phyloP scores from a whole-genome alignment of 2,329 filamentous ascomycete species.

The Aspergillus terreus region DNA sequence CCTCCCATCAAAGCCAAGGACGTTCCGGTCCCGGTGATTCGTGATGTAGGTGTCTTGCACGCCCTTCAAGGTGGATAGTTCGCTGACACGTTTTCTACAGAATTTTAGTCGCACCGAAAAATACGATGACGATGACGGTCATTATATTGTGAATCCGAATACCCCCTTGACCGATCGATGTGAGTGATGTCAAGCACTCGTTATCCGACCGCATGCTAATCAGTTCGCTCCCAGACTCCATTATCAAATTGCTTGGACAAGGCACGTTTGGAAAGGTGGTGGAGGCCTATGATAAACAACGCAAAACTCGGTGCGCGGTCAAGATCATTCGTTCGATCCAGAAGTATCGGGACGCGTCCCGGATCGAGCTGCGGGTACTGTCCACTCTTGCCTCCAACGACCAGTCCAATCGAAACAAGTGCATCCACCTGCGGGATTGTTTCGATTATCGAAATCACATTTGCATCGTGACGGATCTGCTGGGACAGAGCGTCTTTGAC shows the following conservation, averaged over 20 bases:
- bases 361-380: constrained; percentile 89
- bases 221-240: constrained; percentile 61
- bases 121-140: constrained; percentile 93
- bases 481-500: constrained; percentile 96
- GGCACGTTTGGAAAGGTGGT: constrained; percentile 99
- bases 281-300: constrained; percentile 76
- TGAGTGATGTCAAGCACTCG: constrained; percentile 48
- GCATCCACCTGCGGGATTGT: constrained; percentile 92
- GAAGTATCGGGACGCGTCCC: constrained; percentile 93
- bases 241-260: constrained; percentile 85
- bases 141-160: constrained; percentile 90
- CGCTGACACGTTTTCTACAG: constrained; percentile 27
- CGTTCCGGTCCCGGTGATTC: constrained; percentile 59
- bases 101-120: constrained; percentile 59
- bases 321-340: constrained; percentile 98
- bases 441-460: constrained; percentile 98
- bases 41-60: constrained; percentile 50
- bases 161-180: constrained; percentile 84
- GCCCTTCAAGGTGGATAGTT: neutral
- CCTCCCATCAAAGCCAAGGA: constrained; percentile 88
- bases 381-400: constrained; percentile 92
- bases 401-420: constrained; percentile 85
- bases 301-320: constrained; percentile 80
- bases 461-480: constrained; percentile 72
- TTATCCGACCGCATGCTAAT: constrained; percentile 15